phyloP scores from a whole-genome alignment of 139 green algal species.

The Coccomyxa sp. region DNA sequence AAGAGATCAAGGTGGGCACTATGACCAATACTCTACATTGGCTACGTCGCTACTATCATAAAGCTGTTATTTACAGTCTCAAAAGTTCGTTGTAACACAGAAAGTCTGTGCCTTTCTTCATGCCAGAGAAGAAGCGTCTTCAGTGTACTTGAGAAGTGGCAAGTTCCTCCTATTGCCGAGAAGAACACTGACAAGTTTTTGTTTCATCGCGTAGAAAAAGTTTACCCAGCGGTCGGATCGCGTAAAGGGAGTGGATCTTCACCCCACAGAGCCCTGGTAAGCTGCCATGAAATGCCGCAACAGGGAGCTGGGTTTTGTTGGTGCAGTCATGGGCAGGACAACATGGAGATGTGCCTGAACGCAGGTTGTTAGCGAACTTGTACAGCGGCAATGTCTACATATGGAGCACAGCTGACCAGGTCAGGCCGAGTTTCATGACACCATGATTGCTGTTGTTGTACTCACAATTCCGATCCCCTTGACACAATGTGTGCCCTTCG shows the following conservation, averaged over 20 bases:
- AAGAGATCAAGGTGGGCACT: conserved; percentile 86
- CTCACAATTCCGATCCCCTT: not conserved
- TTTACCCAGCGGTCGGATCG: conserved; percentile 94
- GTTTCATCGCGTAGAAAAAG: conserved; percentile 53
- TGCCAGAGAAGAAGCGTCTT: not conserved
- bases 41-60: not conserved
- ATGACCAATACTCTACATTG: not conserved
- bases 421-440: not conserved
- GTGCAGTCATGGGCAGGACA: not conserved
- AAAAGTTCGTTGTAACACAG: not conserved
- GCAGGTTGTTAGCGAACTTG: conserved; percentile 89
- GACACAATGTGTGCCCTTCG: not conserved
- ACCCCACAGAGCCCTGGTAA: conserved; percentile 97
- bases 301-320: not conserved
- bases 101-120: not conserved
- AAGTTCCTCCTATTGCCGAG: no score
- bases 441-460: not conserved
- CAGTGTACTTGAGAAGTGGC: not conserved
- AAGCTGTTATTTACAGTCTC: not conserved
- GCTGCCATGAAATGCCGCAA: not conserved
- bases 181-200: not conserved
- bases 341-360: not conserved
- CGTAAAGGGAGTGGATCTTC: conserved; percentile 97
- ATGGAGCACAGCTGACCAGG: conserved; percentile 90
- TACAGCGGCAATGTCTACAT: conserved; percentile 98